A percentile compares a stretch with the other conserved stretches of the same genome.
phyloP scores from a whole-genome alignment of 202 grass and related monocot species.

The Cymbopogon flexuosus region DNA sequence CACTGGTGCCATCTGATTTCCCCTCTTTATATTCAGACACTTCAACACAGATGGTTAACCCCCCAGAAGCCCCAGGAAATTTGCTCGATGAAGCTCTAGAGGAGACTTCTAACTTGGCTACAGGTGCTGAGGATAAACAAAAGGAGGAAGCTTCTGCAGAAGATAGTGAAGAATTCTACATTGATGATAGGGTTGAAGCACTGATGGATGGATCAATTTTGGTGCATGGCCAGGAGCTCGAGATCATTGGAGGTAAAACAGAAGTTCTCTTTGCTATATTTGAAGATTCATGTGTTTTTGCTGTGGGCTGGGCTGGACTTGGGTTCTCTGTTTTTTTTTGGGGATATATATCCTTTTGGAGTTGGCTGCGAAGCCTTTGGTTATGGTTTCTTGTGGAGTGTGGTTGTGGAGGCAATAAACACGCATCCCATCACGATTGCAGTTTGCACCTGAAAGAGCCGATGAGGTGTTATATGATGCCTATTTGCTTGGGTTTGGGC shows the following conservation, averaged over 20 bases:
- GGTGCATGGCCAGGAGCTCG: constrained; percentile 69
- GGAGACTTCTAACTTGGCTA: constrained; percentile 42
- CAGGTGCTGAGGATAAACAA: constrained; percentile 35
- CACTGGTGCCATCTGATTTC: constrained; percentile 47
- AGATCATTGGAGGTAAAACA: constrained; percentile 83
- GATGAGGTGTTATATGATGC: background rate
- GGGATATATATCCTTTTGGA: background rate
- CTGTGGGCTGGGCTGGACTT: constrained; percentile 27
- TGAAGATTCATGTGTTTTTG: background rate
- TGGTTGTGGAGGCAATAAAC: background rate
- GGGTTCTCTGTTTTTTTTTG: constrained; percentile 20
- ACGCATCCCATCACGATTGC: background rate
- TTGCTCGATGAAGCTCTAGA: constrained; percentile 60
- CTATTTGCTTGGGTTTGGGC: constrained; percentile 16
- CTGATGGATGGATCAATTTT: constrained; percentile 67
- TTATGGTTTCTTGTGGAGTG: background rate
- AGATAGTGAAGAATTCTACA: constrained; percentile 66
- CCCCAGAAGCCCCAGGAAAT: constrained; percentile 66
- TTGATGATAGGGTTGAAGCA: constrained; percentile 70
- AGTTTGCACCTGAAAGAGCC: constrained; percentile 12
- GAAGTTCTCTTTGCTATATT: constrained; percentile 10
- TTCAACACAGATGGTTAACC: constrained; percentile 40
- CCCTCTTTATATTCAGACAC: constrained; percentile 47
- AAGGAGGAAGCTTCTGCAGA: constrained; percentile 41
- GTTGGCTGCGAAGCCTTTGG: constrained; percentile 7